Evolutionary conservation across 73 alveolate genomes (phyloP), one percentile per base, ranked within the genome.

Genomic region (Paramecium pentaurelia): DNA sequence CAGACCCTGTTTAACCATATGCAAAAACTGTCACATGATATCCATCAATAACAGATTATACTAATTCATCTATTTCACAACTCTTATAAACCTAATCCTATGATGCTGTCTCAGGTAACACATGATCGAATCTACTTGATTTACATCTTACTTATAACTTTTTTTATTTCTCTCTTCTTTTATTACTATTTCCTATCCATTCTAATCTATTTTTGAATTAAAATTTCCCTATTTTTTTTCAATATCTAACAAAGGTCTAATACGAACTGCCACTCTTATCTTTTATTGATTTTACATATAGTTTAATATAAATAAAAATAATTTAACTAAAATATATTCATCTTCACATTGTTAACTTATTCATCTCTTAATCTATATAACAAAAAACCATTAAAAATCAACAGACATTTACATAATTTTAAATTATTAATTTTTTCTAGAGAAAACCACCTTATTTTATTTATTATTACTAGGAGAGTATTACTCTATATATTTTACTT

Each of bases 1-100:
- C 99, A 92, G 97, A 93, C 6, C 99, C 99, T 25, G 99, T 98
- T 64, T 98, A 97, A 11, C 99, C 99, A 90, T 98, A 98, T 25
- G 98, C 99, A 86, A 98, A 98, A 1, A 98, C 90, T 14, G 99
- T 98, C 30, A 98, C 98, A 88, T 98, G 97, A 86, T 96, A 98
- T 12, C 99, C 99, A 91, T 97, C 97, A 38, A 96, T 80, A 32
- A 95, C 95, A 25, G 95, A 93, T 36, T 88, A 95, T 7, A 97
- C 96, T 59, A 96, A 86, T n/a, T 96, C 95, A 77, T 92, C 95
- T 4, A 95, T 94, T 12, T 93, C 96, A 18, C 95, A 42, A 68
- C 87, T 95, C 58, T 93, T 97, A 80, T 93, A 97, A 25, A 97
- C 94, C 45, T 93, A 92, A 9, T 95, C 83, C 68, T 97, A 96